Conservation (phyloP, 2,329 filamentous ascomycete genomes). For the Clonostachys rosea region DNA sequence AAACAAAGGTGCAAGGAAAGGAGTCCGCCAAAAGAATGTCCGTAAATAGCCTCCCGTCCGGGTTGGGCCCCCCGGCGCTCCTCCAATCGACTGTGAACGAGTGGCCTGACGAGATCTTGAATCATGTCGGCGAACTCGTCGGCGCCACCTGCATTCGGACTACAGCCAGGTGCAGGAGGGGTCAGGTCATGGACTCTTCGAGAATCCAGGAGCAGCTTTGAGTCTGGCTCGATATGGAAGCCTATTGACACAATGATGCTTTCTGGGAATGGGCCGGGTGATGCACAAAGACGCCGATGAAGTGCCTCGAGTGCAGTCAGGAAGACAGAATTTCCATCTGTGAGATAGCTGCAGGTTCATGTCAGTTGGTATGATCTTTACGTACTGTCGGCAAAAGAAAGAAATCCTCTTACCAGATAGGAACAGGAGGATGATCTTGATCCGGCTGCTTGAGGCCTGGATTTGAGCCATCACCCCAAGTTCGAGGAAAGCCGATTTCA, state of each 20-base stretch:
- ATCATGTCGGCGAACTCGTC: constrained; percentile 38
- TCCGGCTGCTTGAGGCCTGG: too few species aligned
- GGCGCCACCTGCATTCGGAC: constrained; percentile 27
- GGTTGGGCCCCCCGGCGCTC: constrained; percentile 13
- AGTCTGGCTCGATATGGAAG: constrained; percentile 13
- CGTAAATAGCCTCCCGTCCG: constrained; percentile 29
- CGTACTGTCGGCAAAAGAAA: too few species aligned
- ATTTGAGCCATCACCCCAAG: too few species aligned
- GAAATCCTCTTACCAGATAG: too few species aligned
- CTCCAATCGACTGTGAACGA: constrained; percentile 13
- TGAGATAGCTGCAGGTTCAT: constrained; percentile 15
- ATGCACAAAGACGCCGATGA: constrained; percentile 13
- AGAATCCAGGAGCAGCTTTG: constrained; percentile 17
- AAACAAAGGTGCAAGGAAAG: constrained; percentile 39
- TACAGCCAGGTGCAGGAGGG: constrained; percentile 8
- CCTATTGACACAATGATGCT: constrained; percentile 23
- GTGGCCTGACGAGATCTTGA: constrained; percentile 26
- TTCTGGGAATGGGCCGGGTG: constrained; percentile 8
- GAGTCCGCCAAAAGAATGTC: constrained; percentile 43
- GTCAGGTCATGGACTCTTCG: constrained; percentile 22
- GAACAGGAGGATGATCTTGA: too few species aligned
- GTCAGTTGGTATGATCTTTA: too few species aligned
- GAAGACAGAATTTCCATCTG: constrained; percentile 27
- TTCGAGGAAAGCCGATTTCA: too few species aligned
- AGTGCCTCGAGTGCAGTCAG: constrained; percentile 22